Base-by-base conservation (phyloP, 305 asterid species). In the Vinca major region DNA sequence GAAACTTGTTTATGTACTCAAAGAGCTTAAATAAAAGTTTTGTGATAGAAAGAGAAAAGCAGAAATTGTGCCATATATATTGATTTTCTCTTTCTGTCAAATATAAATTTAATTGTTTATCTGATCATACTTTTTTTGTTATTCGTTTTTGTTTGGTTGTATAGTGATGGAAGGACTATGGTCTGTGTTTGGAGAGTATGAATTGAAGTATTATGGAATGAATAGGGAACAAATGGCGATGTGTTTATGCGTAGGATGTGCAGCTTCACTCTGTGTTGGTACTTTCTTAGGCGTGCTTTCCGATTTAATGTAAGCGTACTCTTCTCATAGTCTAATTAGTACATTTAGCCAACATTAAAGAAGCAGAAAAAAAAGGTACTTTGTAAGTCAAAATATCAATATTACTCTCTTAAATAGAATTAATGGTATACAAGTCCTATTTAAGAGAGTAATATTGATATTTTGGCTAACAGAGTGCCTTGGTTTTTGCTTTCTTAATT, bases 181-280 rank as follows among this genome's bases (percentile, higher is more conserved):
- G 88, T 73, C 77, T 20, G 85, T 88, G 85, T 86, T 86, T 78
- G 95, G 97, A 16, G 98, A 92, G 83, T 81, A 80, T 79, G 96
- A 88, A 65, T 76, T 81, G 78, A 81, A 70, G 13, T 83, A 80
- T 77, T 86, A 82, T 76, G 92, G 92, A 43, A 56, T 85, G 75
- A 74, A 80, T 71, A 89, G 80, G 75, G 92, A 86, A 70, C 82
- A 85, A 77, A 85, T 90, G 88, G 80, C 86, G 74, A 62, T 74
- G 69, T 76, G 69, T 45, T 62, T 92, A 39, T 82, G 86, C 41
- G 65, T 88, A 71, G 97, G 95, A 80, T 88, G 75, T 61, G 83
- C 84, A 19, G 77, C 77, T 58, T 81, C 96, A 67, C 69, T 86
- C 77, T 81, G 86, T 19, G 44, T 84, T 51, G 95, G 94, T 77